Conservation (phyloP, 2,329 filamentous ascomycete genomes). For the Fusarium sp. region DNA sequence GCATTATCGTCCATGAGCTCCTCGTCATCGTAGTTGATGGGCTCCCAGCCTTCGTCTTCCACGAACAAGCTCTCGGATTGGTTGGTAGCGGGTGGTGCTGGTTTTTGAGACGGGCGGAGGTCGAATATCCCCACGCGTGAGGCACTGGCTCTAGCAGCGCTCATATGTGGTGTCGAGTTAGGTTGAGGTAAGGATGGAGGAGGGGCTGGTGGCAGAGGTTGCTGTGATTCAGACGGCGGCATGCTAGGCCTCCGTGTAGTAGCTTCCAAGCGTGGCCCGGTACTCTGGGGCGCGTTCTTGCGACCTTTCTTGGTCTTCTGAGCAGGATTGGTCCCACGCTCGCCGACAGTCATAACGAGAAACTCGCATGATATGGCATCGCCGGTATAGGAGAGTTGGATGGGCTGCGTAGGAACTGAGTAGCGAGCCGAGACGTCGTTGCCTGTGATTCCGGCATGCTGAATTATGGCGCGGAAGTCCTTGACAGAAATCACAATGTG, state of each 20-base stretch:
- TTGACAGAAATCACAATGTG: conserved; percentile 86
- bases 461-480: conserved; percentile 82
- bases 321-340: conserved; percentile 63
- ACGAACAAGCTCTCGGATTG: conserved; percentile 78
- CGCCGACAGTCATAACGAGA: conserved; percentile 84
- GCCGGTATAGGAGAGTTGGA: conserved; percentile 77
- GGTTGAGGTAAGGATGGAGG: conserved; percentile 47
- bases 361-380: conserved; percentile 80
- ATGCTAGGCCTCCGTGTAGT: conserved; percentile 58
- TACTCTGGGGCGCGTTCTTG: conserved; percentile 52
- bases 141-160: conserved; percentile 51
- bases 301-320: conserved; percentile 62
- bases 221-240: conserved; percentile 52
- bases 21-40: conserved; percentile 69
- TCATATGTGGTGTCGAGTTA: conserved; percentile 51
- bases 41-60: conserved; percentile 83
- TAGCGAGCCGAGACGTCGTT: conserved; percentile 76
- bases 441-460: conserved; percentile 77
- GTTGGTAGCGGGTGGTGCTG: conserved; percentile 66
- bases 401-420: conserved; percentile 75
- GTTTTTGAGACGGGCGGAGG: conserved; percentile 65
- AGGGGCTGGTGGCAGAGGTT: conserved; percentile 39
- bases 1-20: conserved; percentile 71
- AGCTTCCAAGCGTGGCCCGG: conserved; percentile 60
- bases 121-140: conserved; percentile 55